phyloP scores from a whole-genome alignment of 176 grass and related monocot genomes.

The Aechmea fasciata region DNA sequence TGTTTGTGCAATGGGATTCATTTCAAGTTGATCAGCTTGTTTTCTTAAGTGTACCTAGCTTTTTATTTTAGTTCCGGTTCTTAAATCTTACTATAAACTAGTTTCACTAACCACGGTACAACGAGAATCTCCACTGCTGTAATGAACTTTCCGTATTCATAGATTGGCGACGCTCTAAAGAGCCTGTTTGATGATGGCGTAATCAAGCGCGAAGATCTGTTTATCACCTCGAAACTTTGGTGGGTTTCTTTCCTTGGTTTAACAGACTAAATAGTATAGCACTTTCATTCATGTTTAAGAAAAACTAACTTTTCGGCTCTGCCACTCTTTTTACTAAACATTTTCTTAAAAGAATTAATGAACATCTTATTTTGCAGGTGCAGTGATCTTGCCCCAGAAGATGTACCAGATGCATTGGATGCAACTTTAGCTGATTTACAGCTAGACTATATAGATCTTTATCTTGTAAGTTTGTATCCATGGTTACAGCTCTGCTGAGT shows the following conservation, averaged over 20 bases:
- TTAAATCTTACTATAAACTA: not conserved
- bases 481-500: not conserved
- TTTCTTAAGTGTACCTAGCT: no score
- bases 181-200: slow-evolving; percentile 61
- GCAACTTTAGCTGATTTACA: slow-evolving; percentile 54
- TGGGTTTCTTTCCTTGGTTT: slow-evolving; percentile 10
- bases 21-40: no score
- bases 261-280: not conserved
- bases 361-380: slow-evolving; percentile 33
- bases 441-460: slow-evolving; percentile 87
- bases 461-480: slow-evolving; percentile 41
- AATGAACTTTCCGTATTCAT: not conserved
- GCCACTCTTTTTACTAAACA: not conserved
- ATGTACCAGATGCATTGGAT: slow-evolving; percentile 56
- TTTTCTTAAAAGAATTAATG: not conserved
- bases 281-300: not conserved
- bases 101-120: not conserved
- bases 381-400: slow-evolving; percentile 54
- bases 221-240: slow-evolving; percentile 90
- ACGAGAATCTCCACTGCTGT: not conserved
- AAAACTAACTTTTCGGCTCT: not conserved
- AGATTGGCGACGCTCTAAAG: slow-evolving; percentile 64
- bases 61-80: no score
- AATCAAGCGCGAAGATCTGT: slow-evolving; percentile 74
- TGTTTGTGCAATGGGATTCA: no score